Conservation (phyloP, 371 early-diverging fungal genomes). For the Mucor lusitanicus region DNA sequence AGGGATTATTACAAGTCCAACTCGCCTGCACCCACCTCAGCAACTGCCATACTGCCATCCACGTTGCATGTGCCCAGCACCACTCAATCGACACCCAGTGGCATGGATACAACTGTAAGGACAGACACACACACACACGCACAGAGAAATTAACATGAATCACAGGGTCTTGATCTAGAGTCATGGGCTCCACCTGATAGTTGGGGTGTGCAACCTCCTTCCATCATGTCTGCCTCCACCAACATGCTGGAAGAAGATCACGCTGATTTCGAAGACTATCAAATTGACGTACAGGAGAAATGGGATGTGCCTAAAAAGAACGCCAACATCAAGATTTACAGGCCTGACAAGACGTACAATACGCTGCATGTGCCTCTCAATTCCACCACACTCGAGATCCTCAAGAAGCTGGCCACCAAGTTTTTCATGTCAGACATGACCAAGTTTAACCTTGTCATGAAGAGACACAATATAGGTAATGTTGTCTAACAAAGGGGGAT, state of each 20-base stretch:
- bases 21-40: slow-evolving; percentile 8
- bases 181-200: slow-evolving; percentile 74
- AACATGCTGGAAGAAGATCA: slow-evolving; percentile 35
- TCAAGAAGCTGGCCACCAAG: slow-evolving; percentile 72
- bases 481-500: no score
- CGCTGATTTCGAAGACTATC: slow-evolving; percentile 49
- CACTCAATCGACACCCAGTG: not conserved
- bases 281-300: slow-evolving; percentile 38
- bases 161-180: slow-evolving; percentile 34
- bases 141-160: not conserved
- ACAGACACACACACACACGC: no score
- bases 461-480: slow-evolving; percentile 61
- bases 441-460: slow-evolving; percentile 70
- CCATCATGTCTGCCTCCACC: slow-evolving; percentile 11
- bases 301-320: slow-evolving; percentile 36
- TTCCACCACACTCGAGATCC: slow-evolving; percentile 70
- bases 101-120: not conserved
- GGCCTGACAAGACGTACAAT: slow-evolving; percentile 73
- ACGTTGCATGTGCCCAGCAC: not conserved
- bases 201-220: slow-evolving; percentile 64
- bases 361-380: slow-evolving; percentile 72
- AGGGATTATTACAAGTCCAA: slow-evolving; percentile 31
- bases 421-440: slow-evolving; percentile 74
- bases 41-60: not conserved
- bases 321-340: slow-evolving; percentile 62